These are phyloP conservation scores for Aspergillus pseudoviridinutans DNA, from an alignment of 2,329 filamentous ascomycete genomes.

Conservation along the genomic window DNA sequence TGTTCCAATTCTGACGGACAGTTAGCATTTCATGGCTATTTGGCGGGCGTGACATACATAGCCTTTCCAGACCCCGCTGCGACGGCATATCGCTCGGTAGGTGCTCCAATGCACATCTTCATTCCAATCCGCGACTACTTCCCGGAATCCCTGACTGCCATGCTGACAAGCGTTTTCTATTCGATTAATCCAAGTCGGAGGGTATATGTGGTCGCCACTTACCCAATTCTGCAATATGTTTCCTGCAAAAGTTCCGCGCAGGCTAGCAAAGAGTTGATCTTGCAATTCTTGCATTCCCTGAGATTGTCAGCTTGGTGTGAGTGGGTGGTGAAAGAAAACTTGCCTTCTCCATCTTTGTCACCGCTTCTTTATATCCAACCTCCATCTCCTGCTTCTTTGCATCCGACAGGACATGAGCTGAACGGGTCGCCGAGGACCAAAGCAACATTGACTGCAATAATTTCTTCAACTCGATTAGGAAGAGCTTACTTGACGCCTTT, in stretches of 20 bases:
- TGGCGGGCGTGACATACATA: neutral
- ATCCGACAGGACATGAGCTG: neutral
- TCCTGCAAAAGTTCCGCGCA: neutral
- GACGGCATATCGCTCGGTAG: conserved; percentile 54
- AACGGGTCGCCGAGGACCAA: conserved; percentile 38
- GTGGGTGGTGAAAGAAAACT: neutral
- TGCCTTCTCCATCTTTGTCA: neutral
- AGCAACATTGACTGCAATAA: conserved; percentile 52
- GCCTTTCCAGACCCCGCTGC: conserved; percentile 42
- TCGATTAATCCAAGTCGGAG: neutral
- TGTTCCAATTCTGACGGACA: conserved; percentile 32
- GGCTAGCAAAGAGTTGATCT: neutral
- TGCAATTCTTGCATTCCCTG: neutral
- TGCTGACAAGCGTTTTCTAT: neutral
- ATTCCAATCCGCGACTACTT: conserved; percentile 38
- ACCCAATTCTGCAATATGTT: conserved; percentile 4
- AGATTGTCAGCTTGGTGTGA: neutral
- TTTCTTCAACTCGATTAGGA: conserved; percentile 50
- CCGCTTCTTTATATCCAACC: neutral
- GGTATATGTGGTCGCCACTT: neutral
- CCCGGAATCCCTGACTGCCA: conserved; percentile 23
- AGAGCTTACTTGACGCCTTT: conserved; percentile 42
- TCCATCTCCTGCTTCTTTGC: conserved; percentile 4
- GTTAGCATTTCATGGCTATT: conserved; percentile 23
- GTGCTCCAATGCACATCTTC: conserved; percentile 51